Conservation (phyloP, 768 basidiomycete genomes). For the Suillus cothurnatus region DNA sequence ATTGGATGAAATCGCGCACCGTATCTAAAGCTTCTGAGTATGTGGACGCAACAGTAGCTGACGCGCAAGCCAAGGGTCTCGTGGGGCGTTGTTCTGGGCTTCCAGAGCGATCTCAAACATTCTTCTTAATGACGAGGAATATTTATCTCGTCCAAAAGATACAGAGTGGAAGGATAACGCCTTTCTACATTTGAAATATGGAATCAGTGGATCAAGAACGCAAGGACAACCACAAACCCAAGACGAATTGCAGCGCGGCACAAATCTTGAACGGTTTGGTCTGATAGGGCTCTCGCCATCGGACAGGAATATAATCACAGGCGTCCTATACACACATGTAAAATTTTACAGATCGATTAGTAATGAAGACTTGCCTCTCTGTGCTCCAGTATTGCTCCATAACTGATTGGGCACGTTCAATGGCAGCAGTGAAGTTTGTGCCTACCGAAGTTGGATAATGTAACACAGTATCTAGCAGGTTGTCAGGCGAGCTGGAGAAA, state of each 20-base stretch:
- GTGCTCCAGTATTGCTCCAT: constrained; percentile 54
- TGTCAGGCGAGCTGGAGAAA: constrained; percentile 44
- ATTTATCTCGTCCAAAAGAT: constrained; percentile 45
- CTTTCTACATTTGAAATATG: constrained; percentile 38
- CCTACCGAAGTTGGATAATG: constrained; percentile 31
- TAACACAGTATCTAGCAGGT: constrained; percentile 44
- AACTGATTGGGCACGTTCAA: constrained; percentile 34
- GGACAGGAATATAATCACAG: constrained; percentile 54
- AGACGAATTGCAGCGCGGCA: constrained; percentile 44
- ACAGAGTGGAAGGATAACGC: constrained; percentile 60
- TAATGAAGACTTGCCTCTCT: constrained; percentile 39
- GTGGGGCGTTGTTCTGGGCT: constrained; percentile 45
- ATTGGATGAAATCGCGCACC: constrained; percentile 30
- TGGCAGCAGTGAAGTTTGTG: constrained; percentile 47
- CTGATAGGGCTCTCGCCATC: constrained; percentile 52
- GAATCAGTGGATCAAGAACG: neutral
- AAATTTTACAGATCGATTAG: neutral
- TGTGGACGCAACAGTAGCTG: constrained; percentile 43
- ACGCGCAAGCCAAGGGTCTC: constrained; percentile 36
- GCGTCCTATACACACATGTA: constrained; percentile 31
- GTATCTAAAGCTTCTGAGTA: constrained; percentile 54
- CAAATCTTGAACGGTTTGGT: constrained; percentile 41
- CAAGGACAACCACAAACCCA: constrained; percentile 37
- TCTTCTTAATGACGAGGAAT: constrained; percentile 36
- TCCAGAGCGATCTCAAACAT: constrained; percentile 57